Evolutionary conservation across 305 asterid species (phyloP).

Genomic region (Fraxinus xanthoxyloides): DNA sequence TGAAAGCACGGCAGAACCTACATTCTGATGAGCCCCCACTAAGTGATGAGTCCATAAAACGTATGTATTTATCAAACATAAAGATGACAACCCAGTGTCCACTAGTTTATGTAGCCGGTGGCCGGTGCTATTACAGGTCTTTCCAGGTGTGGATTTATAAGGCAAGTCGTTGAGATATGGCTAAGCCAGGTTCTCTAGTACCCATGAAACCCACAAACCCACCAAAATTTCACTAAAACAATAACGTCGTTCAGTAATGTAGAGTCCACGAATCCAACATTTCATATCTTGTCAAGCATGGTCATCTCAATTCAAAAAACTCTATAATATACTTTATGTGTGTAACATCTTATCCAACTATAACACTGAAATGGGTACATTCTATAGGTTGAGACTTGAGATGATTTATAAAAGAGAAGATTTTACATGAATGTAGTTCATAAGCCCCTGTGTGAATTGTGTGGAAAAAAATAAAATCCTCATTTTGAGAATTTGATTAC

Average conservation of each 20-base stretch:
- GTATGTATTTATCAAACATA: background rate
- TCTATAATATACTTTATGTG: background rate
- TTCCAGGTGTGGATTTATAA: background rate
- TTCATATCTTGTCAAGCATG: background rate
- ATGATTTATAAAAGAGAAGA: background rate
- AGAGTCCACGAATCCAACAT: background rate
- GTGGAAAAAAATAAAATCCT: background rate
- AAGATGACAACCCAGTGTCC: background rate
- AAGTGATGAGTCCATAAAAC: background rate
- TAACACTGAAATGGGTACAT: background rate
- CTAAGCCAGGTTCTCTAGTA: background rate
- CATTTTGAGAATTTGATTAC: background rate
- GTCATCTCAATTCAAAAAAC: background rate
- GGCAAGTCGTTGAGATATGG: background rate
- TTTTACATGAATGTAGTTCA: background rate
- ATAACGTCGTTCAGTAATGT: background rate
- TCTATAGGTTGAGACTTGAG: background rate
- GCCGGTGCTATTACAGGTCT: slow-evolving; percentile 2
- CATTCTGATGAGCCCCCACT: background rate
- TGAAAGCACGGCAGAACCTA: slow-evolving; percentile 12
- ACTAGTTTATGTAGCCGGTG: background rate
- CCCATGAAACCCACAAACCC: background rate
- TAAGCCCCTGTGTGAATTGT: background rate
- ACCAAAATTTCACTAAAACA: background rate
- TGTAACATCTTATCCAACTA: background rate